Evolutionary conservation across 129 eudicot species (phyloP).

Genomic region (Tanacetum coccineum): DNA sequence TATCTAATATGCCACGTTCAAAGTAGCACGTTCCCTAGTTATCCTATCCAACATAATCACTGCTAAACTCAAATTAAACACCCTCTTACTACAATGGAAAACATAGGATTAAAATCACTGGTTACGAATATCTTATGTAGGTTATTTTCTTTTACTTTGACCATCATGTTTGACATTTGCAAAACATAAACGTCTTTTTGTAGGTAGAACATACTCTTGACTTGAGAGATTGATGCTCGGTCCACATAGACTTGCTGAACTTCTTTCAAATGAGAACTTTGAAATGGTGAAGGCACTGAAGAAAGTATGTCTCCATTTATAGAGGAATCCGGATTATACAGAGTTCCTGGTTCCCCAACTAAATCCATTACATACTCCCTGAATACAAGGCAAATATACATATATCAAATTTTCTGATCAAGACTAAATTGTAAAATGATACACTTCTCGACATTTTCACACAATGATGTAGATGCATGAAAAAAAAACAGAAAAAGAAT

Average conservation of each 20-base stretch:
- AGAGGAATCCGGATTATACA: constrained; percentile 81
- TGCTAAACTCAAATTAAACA: no score
- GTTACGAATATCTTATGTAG: no score
- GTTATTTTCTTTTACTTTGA: no score
- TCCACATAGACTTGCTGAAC: constrained; percentile 50
- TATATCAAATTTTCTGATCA: background rate
- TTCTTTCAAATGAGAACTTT: constrained; percentile 65
- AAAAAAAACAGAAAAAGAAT: background rate
- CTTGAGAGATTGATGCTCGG: constrained; percentile 40
- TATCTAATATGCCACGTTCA: no score
- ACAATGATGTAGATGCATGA: background rate
- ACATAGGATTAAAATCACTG: background rate
- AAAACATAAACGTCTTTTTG: background rate
- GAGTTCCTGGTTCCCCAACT: constrained; percentile 74
- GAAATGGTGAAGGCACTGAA: constrained; percentile 79
- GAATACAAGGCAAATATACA: constrained; percentile 21
- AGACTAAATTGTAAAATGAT: background rate
- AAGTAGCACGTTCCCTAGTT: no score
- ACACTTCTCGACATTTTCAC: background rate
- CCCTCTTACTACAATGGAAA: background rate
- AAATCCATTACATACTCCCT: constrained; percentile 96
- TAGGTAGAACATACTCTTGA: constrained; percentile 26
- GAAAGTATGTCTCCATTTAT: constrained; percentile 62
- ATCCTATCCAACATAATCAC: no score
- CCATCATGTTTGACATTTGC: no score